Evolutionary conservation across 2,329 filamentous ascomycete species (phyloP).

Genomic region (Clonostachys byssicola): DNA sequence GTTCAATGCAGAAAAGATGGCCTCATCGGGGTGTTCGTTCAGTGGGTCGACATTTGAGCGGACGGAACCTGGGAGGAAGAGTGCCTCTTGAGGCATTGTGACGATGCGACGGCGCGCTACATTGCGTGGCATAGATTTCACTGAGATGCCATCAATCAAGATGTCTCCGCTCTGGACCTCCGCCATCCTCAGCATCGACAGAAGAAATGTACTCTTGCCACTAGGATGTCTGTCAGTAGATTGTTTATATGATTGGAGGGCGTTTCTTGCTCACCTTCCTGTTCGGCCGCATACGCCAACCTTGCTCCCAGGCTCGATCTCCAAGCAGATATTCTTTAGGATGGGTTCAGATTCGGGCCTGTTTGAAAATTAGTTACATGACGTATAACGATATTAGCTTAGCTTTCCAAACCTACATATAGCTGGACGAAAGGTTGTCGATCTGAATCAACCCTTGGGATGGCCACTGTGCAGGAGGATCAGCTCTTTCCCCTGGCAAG

Average conservation of each 20-base stretch:
- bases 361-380: too few species aligned
- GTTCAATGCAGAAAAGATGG: slow-evolving; percentile 23
- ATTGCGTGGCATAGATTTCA: slow-evolving; percentile 29
- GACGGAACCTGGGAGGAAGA: slow-evolving; percentile 41
- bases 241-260: too few species aligned
- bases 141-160: slow-evolving; percentile 34
- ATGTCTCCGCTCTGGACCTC: slow-evolving; percentile 24
- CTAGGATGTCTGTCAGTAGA: slow-evolving; percentile 7
- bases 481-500: slow-evolving; percentile 3
- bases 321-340: slow-evolving; percentile 12
- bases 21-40: slow-evolving; percentile 15
- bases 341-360: slow-evolving; percentile 1
- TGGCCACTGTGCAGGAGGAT: slow-evolving; percentile 16
- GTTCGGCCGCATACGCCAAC: slow-evolving; percentile 29
- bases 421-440: slow-evolving; percentile 16
- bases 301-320: slow-evolving; percentile 21
- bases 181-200: slow-evolving; percentile 28
- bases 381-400: too few species aligned
- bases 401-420: slow-evolving; percentile 8
- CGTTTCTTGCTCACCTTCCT: slow-evolving; percentile 12
- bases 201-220: slow-evolving; percentile 33
- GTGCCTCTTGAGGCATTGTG: slow-evolving; percentile 48
- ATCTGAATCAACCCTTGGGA: slow-evolving; percentile 15
- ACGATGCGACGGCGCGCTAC: slow-evolving; percentile 41
- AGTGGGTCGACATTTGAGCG: slow-evolving; percentile 37